phyloP scores from a whole-genome alignment of 2,329 filamentous ascomycete genomes.

The Monilinia fructigena region DNA sequence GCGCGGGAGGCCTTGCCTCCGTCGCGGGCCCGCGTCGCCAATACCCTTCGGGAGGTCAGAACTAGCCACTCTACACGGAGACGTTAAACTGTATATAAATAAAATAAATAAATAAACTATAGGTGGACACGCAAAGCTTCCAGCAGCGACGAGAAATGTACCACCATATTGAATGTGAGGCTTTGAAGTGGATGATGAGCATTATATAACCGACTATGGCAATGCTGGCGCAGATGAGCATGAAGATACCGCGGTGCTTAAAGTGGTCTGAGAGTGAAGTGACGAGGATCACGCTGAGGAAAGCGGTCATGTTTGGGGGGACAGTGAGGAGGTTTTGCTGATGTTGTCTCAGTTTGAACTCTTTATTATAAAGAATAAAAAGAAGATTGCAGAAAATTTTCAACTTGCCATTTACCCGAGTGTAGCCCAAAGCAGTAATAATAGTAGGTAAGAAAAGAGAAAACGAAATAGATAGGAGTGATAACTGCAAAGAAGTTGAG shows the following conservation, averaged over 20 bases:
- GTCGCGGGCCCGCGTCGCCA: too few relatives aligned
- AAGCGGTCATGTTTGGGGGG: constrained; percentile 61
- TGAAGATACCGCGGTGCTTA: constrained; percentile 66
- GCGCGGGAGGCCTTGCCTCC: too few relatives aligned
- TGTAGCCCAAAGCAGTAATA: constrained; percentile 53
- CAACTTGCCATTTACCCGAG: constrained; percentile 30
- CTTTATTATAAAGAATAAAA: background rate
- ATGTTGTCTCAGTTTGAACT: constrained; percentile 40
- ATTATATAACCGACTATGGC: constrained; percentile 77
- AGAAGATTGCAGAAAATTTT: background rate
- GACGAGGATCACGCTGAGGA: constrained; percentile 62
- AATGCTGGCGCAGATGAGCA: constrained; percentile 63
- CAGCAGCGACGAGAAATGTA: constrained; percentile 77
- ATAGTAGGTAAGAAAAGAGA: constrained; percentile 47
- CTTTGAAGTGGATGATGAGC: constrained; percentile 62
- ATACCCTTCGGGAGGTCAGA: too few relatives aligned
- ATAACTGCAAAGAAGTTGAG: constrained; percentile 20
- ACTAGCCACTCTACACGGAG: too few relatives aligned
- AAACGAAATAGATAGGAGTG: constrained; percentile 42
- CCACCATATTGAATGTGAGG: constrained; percentile 75
- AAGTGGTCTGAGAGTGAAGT: constrained; percentile 76
- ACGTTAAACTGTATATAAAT: too few relatives aligned
- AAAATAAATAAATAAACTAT: too few relatives aligned
- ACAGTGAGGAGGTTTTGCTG: constrained; percentile 49
- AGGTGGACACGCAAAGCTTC: constrained; percentile 70